These are phyloP conservation scores for Thelephora aurantiotincta DNA, from an alignment of 768 basidiomycete genomes.

Conservation along the genomic window DNA sequence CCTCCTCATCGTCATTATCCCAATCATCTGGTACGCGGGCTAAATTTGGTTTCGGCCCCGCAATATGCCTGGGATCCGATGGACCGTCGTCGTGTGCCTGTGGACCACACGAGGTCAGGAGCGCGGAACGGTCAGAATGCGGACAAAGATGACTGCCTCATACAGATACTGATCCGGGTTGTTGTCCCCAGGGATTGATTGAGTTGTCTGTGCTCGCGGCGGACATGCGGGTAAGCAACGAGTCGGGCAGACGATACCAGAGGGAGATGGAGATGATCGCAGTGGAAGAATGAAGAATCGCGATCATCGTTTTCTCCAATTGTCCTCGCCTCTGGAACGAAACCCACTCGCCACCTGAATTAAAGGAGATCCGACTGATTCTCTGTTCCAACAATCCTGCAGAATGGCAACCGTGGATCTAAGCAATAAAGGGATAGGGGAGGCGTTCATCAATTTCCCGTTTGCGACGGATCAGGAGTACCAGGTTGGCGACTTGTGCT, in stretches of 20 bases:
- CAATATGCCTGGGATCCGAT: not conserved
- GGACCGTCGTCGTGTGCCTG: not conserved
- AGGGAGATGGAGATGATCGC: no score
- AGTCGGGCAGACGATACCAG: no score
- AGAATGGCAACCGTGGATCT: not conserved
- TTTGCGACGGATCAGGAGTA: conserved; percentile 45
- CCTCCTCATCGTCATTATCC: conserved; percentile 41
- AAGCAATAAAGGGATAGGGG: conserved; percentile 4
- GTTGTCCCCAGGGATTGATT: not conserved
- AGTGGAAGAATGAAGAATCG: no score
- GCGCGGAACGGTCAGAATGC: not conserved
- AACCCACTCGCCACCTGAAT: not conserved
- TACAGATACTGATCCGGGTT: not conserved
- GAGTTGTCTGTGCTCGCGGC: not conserved
- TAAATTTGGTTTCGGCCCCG: no score
- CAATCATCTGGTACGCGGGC: conserved; percentile 33
- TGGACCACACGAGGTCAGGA: not conserved
- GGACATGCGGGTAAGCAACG: no score
- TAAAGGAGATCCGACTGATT: not conserved
- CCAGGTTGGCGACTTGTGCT: conserved; percentile 28
- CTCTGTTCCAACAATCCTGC: not conserved
- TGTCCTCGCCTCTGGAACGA: not conserved
- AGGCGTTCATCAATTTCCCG: conserved; percentile 28
- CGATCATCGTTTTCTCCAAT: no score
- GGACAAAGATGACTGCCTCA: not conserved